Conservation (phyloP, 2,329 filamentous ascomycete genomes). For the Penicillium hesseltinei region DNA sequence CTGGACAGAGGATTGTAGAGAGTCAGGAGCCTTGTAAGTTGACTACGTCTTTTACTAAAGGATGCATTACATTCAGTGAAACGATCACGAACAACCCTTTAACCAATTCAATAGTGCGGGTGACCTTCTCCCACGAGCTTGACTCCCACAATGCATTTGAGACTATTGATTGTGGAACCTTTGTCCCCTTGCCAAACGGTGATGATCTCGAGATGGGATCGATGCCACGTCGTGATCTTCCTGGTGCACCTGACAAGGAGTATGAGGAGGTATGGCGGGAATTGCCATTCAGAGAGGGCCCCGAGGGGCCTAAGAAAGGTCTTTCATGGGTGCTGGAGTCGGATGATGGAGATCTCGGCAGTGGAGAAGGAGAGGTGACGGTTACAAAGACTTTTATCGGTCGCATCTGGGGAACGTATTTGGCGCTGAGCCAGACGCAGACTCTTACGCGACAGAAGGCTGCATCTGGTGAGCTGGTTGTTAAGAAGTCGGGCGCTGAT, state of each 20-base stretch:
- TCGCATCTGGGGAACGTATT: constrained; percentile 32
- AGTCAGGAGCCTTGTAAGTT: constrained; percentile 36
- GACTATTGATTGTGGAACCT: constrained; percentile 37
- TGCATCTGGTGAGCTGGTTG: constrained; percentile 10
- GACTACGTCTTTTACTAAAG: too few relatives aligned
- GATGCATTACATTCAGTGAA: neutral
- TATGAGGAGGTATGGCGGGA: constrained; percentile 70
- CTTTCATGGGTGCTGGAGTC: constrained; percentile 35
- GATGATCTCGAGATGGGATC: constrained; percentile 41
- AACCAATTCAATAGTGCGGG: constrained; percentile 24
- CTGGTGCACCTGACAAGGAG: constrained; percentile 30
- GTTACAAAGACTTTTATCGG: constrained; percentile 32
- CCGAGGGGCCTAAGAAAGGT: constrained; percentile 23
- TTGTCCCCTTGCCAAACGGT: constrained; percentile 40
- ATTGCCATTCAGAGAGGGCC: constrained; percentile 33
- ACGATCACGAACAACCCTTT: neutral
- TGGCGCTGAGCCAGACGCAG: constrained; percentile 31
- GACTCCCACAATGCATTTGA: constrained; percentile 40
- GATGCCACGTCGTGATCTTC: constrained; percentile 40
- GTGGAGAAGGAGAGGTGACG: constrained; percentile 16
- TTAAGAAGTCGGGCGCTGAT: constrained; percentile 23
- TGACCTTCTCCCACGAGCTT: constrained; percentile 40
- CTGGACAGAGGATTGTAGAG: constrained; percentile 42
- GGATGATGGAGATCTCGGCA: constrained; percentile 9
- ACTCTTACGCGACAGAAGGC: constrained; percentile 9